phyloP scores from a whole-genome alignment of 345 rosid species.

The Linum trigynum region DNA sequence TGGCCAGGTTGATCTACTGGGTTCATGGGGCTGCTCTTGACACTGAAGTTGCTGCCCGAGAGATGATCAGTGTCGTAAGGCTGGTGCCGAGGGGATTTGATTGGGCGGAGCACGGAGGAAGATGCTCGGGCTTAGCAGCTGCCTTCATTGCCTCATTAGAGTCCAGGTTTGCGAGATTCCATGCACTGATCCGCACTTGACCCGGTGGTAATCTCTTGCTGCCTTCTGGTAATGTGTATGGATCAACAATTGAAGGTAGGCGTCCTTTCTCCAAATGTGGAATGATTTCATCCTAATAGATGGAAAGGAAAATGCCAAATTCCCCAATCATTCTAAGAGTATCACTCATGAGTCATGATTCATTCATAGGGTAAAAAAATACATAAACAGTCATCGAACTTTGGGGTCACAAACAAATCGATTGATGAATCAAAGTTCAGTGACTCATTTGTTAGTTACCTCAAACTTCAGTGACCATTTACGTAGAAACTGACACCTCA shows the following conservation, averaged over 20 bases:
- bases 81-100: conserved; percentile 37
- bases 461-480: too few relatives aligned
- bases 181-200: conserved; percentile 79
- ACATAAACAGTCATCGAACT: too few relatives aligned
- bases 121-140: conserved; percentile 86
- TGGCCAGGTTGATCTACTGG: too few relatives aligned
- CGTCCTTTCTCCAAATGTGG: conserved; percentile 84
- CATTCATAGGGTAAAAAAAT: too few relatives aligned
- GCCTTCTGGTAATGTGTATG: conserved; percentile 35
- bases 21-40: too few relatives aligned
- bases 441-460: too few relatives aligned
- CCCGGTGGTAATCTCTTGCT: conserved; percentile 56
- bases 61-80: conserved; percentile 43
- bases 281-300: conserved; percentile 55
- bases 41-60: conserved; percentile 38
- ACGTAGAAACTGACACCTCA: too few relatives aligned
- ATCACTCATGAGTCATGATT: neutral
- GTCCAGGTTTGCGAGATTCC: conserved; percentile 86
- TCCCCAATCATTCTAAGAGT: neutral
- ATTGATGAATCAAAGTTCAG: too few relatives aligned
- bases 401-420: too few relatives aligned
- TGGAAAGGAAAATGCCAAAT: conserved; percentile 19
- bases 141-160: conserved; percentile 71
- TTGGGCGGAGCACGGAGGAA: conserved; percentile 74
- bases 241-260: conserved; percentile 69